A percentile compares a stretch with the other conserved stretches of the same genome.
phyloP scores from a whole-genome alignment of 108 stramenopile genomes.

The Phaeodactylum tricornutum region DNA sequence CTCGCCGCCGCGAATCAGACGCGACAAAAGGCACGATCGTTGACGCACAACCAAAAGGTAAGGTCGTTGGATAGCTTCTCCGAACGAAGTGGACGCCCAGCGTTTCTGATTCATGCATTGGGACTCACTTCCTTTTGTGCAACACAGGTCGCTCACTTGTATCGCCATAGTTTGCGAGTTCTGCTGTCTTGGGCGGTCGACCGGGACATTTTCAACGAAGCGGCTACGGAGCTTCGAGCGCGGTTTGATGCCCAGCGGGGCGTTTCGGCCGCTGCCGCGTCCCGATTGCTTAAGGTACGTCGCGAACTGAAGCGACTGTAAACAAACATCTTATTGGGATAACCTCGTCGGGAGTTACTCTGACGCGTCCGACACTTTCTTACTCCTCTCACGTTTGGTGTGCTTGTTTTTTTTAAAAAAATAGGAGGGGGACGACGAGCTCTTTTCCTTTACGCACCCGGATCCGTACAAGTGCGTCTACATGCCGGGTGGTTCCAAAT shows the following conservation, averaged over 20 bases:
- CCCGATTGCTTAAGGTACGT: conserved; percentile 60
- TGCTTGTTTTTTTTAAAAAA: conserved; percentile 4
- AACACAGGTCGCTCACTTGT: conserved; percentile 65
- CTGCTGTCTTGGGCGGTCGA: conserved; percentile 84
- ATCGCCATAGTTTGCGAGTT: conserved; percentile 62
- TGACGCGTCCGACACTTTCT: too few relatives aligned
- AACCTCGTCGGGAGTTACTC: too few relatives aligned
- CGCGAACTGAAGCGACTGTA: not conserved
- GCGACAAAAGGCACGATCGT: conserved; percentile 52
- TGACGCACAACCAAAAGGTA: conserved; percentile 77
- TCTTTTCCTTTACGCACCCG: conserved; percentile 74
- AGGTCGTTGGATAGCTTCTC: conserved; percentile 3
- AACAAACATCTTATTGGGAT: not conserved
- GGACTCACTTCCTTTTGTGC: not conserved
- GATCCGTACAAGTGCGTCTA: conserved; percentile 83
- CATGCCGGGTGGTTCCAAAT: conserved; percentile 97
- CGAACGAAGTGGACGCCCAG: not conserved
- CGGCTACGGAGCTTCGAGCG: conserved; percentile 66
- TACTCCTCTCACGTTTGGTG: not conserved
- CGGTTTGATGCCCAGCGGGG: conserved; percentile 78
- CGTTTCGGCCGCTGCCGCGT: conserved; percentile 45
- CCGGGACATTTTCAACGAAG: conserved; percentile 81
- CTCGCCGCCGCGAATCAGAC: conserved; percentile 57
- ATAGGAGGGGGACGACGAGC: conserved; percentile 67
- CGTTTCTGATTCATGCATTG: not conserved